Conservation (phyloP, 208 protist genomes). For the Vickermania ingenoplastis region DNA sequence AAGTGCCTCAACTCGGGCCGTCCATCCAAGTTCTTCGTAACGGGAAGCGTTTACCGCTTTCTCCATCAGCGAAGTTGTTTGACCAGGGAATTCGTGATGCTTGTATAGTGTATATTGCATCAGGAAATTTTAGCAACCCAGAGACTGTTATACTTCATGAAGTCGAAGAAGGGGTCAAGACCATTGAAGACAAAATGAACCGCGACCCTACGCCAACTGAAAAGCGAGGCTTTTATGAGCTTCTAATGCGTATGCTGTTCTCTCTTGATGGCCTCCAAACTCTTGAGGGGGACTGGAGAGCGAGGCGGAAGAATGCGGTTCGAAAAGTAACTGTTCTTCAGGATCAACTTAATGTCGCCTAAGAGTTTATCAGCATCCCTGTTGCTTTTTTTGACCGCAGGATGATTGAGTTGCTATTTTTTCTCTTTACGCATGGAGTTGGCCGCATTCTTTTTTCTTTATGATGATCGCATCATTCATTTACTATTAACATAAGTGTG, state of each 20-base stretch:
- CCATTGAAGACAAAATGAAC: slow-evolving; percentile 24
- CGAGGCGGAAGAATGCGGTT: slow-evolving; percentile 47
- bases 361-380: not conserved
- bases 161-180: slow-evolving; percentile 35
- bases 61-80: slow-evolving; percentile 27
- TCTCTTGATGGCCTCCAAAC: slow-evolving; percentile 53
- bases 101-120: slow-evolving; percentile 44
- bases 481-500: no score
- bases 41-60: slow-evolving; percentile 38
- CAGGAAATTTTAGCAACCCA: slow-evolving; percentile 30
- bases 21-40: slow-evolving; percentile 42
- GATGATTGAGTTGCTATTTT: no score
- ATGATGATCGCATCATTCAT: no score
- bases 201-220: slow-evolving; percentile 13
- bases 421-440: no score
- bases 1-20: slow-evolving; percentile 14
- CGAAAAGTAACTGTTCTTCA: slow-evolving; percentile 45
- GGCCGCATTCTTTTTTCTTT: no score
- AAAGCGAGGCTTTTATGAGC: slow-evolving; percentile 70
- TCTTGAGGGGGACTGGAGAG: slow-evolving; percentile 49
- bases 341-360: slow-evolving; percentile 35
- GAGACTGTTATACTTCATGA: slow-evolving; percentile 52
- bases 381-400: no score
- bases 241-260: slow-evolving; percentile 79
- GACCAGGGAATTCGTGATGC: slow-evolving; percentile 38